phyloP scores from a whole-genome alignment of 306 rosid species.

The Pyrus bretschneideri region DNA sequence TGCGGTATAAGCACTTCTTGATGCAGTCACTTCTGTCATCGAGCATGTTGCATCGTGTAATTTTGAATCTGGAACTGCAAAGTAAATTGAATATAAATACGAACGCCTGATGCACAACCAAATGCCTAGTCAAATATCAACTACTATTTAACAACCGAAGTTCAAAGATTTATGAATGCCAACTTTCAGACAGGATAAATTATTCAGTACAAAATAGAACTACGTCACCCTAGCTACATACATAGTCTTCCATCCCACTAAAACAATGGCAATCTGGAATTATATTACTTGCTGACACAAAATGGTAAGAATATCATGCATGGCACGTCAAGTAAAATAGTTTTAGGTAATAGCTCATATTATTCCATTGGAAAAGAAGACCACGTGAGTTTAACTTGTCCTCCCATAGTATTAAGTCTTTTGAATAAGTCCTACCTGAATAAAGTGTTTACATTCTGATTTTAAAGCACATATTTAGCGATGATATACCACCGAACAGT shows the following conservation, averaged over 20 bases:
- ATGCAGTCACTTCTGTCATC: slow-evolving; percentile 29
- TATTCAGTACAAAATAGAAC: not conserved
- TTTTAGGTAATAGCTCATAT: not conserved
- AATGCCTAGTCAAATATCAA: not conserved
- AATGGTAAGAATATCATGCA: not conserved
- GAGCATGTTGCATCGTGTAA: slow-evolving; percentile 29
- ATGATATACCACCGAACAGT: not conserved
- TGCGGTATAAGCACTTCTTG: slow-evolving; percentile 25
- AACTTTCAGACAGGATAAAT: not conserved
- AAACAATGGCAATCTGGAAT: not conserved
- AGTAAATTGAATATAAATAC: not conserved
- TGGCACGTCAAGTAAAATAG: not conserved
- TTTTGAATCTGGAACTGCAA: slow-evolving; percentile 32
- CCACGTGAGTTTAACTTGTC: not conserved
- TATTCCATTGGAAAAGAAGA: not conserved
- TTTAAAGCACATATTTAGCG: too few species aligned
- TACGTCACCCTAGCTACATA: not conserved
- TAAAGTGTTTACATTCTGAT: too few species aligned
- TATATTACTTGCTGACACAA: too few species aligned
- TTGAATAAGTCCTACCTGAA: too few species aligned
- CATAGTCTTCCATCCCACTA: not conserved
- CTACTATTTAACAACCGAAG: not conserved
- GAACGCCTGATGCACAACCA: not conserved
- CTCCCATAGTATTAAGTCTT: too few species aligned
- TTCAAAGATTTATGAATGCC: not conserved